Percentiles rank a stretch among this genome's conserved stretches.
Evolutionary conservation across 768 basidiomycete genomes (phyloP).

Genomic region (Serendipita sp.): DNA sequence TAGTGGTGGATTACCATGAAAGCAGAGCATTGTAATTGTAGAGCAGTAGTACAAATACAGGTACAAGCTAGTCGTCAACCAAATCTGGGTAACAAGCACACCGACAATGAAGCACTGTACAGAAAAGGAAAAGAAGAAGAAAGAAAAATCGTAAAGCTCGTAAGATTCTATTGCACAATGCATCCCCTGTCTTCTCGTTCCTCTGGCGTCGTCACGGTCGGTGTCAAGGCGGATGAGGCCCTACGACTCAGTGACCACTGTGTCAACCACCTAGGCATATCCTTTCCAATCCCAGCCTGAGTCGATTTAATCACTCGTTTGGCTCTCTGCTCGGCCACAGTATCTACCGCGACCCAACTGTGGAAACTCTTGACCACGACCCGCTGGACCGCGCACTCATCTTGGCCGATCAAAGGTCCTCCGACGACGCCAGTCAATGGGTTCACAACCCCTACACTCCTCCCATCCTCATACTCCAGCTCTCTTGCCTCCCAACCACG

Average conservation of each 20-base stretch:
- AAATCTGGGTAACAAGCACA: too few relatives aligned
- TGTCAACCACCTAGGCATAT: conserved; percentile 2
- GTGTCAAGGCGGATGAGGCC: background rate
- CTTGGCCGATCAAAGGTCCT: conserved; percentile 34
- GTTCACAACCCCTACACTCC: conserved; percentile 50
- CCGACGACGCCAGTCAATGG: conserved; percentile 8
- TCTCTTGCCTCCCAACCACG: conserved; percentile 55
- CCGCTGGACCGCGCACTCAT: conserved; percentile 59
- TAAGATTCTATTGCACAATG: background rate
- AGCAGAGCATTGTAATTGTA: too few relatives aligned
- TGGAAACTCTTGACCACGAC: conserved; percentile 75
- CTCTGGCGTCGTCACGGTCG: background rate
- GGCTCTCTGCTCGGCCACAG: conserved; percentile 23
- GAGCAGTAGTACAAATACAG: too few relatives aligned
- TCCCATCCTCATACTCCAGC: conserved; percentile 51
- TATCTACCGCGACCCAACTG: conserved; percentile 74
- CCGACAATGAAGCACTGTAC: too few relatives aligned
- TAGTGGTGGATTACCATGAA: too few relatives aligned
- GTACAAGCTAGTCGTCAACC: too few relatives aligned
- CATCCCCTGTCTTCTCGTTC: conserved; percentile 3
- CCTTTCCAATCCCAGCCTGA: background rate
- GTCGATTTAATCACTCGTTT: background rate
- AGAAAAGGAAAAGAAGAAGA: too few relatives aligned
- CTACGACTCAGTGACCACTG: background rate
- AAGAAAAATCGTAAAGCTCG: too few relatives aligned